Evolutionary conservation across 805 yeast species (phyloP).

Genomic region (Spathaspora passalidarum): DNA sequence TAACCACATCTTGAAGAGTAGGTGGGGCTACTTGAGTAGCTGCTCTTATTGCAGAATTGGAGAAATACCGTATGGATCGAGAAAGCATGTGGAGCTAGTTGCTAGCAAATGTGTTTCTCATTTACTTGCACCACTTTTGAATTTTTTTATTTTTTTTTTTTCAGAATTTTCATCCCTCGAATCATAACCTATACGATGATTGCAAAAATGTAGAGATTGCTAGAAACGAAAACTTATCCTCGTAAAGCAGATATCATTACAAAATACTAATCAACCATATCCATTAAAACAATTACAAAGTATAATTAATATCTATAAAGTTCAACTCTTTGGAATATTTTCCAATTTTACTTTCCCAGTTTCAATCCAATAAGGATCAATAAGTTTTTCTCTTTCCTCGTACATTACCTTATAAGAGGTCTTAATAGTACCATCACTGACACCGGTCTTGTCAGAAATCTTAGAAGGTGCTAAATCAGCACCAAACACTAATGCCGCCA

Average conservation of each 20-base stretch:
- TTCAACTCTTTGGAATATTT: slow-evolving; percentile 27
- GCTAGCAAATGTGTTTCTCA: not conserved
- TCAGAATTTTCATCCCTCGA: not conserved
- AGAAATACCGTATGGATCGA: not conserved
- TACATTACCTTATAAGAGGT: slow-evolving; percentile 82
- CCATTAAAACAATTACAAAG: not conserved
- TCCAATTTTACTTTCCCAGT: slow-evolving; percentile 61
- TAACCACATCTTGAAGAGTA: slow-evolving; percentile 63
- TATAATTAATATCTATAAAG: slow-evolving; percentile 1
- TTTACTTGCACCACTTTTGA: not conserved
- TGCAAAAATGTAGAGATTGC: not conserved
- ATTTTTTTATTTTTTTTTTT: not conserved
- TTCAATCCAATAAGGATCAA: slow-evolving; percentile 76
- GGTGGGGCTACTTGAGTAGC: slow-evolving; percentile 1
- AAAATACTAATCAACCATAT: not conserved
- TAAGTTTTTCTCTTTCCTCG: slow-evolving; percentile 60
- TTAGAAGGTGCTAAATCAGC: slow-evolving; percentile 71
- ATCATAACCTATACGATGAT: not conserved
- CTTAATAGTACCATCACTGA: slow-evolving; percentile 95
- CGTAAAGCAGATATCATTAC: too few species aligned
- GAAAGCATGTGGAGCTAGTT: not conserved
- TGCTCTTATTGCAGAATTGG: not conserved
- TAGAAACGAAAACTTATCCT: too few species aligned
- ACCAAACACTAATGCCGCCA: slow-evolving; percentile 87
- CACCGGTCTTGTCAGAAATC: slow-evolving; percentile 91